phyloP scores from a whole-genome alignment of 805 yeast genomes.

The Ogataea methanolica region DNA sequence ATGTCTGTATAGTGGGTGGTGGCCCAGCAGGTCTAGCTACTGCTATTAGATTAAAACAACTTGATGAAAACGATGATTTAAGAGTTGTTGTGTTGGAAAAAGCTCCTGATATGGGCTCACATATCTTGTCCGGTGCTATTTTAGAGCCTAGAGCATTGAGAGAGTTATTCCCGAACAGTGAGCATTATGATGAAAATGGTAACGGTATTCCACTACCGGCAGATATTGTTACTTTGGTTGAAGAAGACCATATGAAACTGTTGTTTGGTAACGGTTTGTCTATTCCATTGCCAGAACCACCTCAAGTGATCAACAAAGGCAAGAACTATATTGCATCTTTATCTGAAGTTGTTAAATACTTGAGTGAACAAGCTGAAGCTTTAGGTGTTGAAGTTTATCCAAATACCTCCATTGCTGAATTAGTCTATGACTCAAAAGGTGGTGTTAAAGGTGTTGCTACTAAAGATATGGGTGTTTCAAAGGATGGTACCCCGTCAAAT shows the following conservation, averaged over 20 bases:
- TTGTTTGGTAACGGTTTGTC: slow-evolving; percentile 52
- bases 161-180: slow-evolving; percentile 76
- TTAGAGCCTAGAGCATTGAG: slow-evolving; percentile 83
- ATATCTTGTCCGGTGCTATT: slow-evolving; percentile 90
- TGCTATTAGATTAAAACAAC: slow-evolving; percentile 83
- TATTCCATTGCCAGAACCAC: slow-evolving; percentile 86
- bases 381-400: slow-evolving; percentile 93
- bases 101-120: slow-evolving; percentile 90
- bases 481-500: slow-evolving; percentile 70
- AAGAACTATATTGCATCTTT: slow-evolving; percentile 83
- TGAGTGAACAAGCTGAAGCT: slow-evolving; percentile 87
- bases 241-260: slow-evolving; percentile 68
- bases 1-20: slow-evolving; percentile 94
- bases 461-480: slow-evolving; percentile 82
- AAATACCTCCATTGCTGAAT: slow-evolving; percentile 78
- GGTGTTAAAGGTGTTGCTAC: slow-evolving; percentile 89
- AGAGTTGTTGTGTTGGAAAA: slow-evolving; percentile 90
- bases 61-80: slow-evolving; percentile 60
- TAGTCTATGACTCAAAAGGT: slow-evolving; percentile 58
- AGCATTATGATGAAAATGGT: slow-evolving; percentile 44
- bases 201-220: slow-evolving; percentile 72
- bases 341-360: slow-evolving; percentile 72
- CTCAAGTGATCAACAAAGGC: slow-evolving; percentile 77
- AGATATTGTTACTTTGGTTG: slow-evolving; percentile 69
- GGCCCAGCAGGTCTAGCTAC: slow-evolving; percentile 98